Percentiles rank a stretch among this genome's conserved stretches.
Conservation (phyloP, 2,329 filamentous ascomycete genomes). For the Ceratocystis destructans region DNA sequence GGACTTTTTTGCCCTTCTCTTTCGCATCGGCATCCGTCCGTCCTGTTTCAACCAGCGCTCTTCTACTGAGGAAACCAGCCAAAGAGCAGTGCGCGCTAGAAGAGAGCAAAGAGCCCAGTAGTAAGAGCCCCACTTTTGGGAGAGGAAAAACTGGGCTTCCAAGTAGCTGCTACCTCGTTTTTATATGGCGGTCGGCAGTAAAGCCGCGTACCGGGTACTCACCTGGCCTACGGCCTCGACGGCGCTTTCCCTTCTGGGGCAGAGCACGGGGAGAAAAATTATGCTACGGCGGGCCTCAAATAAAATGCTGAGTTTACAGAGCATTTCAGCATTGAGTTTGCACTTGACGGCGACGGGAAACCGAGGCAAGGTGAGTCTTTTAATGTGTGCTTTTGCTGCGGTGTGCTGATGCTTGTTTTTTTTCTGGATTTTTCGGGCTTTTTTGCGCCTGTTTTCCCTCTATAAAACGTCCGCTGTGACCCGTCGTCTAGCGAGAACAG, state of each 20-base stretch:
- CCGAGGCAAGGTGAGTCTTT: background rate
- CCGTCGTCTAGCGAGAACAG: background rate
- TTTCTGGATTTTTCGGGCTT: background rate
- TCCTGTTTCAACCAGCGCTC: background rate
- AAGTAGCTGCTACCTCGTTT: background rate
- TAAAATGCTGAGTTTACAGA: background rate
- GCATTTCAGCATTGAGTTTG: background rate
- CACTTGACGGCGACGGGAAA: background rate
- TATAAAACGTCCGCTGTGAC: background rate
- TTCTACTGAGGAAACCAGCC: background rate
- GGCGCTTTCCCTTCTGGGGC: slow-evolving; percentile 1
- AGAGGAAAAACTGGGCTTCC: background rate
- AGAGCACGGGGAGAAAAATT: slow-evolving; percentile 6
- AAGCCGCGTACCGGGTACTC: slow-evolving; percentile 2
- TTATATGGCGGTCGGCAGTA: background rate
- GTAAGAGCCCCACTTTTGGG: background rate
- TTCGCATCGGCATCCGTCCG: background rate
- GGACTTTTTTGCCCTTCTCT: background rate
- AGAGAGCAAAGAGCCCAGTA: background rate
- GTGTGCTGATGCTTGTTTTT: background rate
- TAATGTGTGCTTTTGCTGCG: background rate
- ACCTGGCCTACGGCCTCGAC: background rate
- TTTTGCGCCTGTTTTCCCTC: background rate
- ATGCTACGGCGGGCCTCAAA: slow-evolving; percentile 4
- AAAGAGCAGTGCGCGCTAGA: background rate